Evolutionary conservation across 1,139 yeast species (phyloP), one percentile per base, ranked within the genome.

Genomic region (Lodderomyces parapsilosis): DNA sequence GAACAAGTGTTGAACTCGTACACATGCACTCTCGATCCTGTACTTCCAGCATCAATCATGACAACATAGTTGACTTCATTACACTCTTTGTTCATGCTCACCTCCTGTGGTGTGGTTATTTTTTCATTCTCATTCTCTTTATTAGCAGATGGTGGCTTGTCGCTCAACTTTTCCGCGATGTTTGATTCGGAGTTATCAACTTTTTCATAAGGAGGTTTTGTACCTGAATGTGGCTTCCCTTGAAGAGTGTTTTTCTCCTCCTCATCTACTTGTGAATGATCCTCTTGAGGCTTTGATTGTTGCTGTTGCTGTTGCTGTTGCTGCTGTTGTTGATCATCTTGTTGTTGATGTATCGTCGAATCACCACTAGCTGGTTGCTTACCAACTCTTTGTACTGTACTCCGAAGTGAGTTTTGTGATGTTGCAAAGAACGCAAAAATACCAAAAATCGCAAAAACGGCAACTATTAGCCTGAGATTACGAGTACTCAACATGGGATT

Each of bases 1-100:
- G 76, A 71, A 59, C 98, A 90, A 43, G 89, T 81, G 67, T 89
- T 87, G 68, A 93, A 93, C 59, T 86, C 83, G 66, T 93, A 93
- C 30, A 93, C 85, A 63, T 93, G 99, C 30, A 93, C 88, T 62
- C 99, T 83, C 20, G 97, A 90, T 25, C 99, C 99, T 6, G 96
- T 86, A 2, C 97, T 89, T 11, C 99, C 99, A 2, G 98, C 99
- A 67, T 93, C 99, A 42, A 93, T 74, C 96, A 93, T 89, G 23
- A 93, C 79, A 30, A 91, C 97, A 50, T 57, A 74, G 38, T 68
- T 68, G 19, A 59, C 60, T 40, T 66, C 62, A 38, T 61, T 57
- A 50, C 76, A 68, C 13, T 48, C 45, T 5, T 25, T 18, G 4
- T 30, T 24, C 28, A 31, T 20, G 15, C 39, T 23, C 4, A 35